Evolutionary conservation across 805 yeast species (phyloP).

Genomic region (Barnettozyma californica): DNA sequence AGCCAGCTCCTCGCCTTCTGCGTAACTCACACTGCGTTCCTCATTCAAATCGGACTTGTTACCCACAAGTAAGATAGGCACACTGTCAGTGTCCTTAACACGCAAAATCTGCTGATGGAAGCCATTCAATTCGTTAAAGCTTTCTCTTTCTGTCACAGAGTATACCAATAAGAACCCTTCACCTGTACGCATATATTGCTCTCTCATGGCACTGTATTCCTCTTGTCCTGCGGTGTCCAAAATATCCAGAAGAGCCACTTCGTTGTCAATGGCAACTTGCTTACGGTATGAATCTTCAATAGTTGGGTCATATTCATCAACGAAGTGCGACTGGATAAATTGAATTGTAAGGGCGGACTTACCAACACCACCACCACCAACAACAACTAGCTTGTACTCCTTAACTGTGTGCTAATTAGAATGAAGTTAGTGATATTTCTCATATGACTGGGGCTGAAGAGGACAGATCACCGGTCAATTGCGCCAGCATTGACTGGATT

Average conservation of each 20-base stretch:
- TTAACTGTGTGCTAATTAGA: conserved; percentile 34
- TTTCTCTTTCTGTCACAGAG: conserved; percentile 76
- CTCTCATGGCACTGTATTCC: conserved; percentile 90
- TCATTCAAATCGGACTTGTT: conserved; percentile 72
- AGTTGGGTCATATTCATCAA: conserved; percentile 97
- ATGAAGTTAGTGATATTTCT: not conserved
- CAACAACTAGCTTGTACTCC: conserved; percentile 91
- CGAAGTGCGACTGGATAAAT: conserved; percentile 89
- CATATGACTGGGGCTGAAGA: not conserved
- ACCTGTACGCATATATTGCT: conserved; percentile 93
- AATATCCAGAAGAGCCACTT: conserved; percentile 75
- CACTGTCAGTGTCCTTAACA: conserved; percentile 69
- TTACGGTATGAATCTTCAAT: conserved; percentile 91
- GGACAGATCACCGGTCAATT: not conserved
- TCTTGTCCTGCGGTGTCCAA: conserved; percentile 99
- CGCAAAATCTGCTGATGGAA: conserved; percentile 77
- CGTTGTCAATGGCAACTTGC: conserved; percentile 77
- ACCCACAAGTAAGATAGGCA: conserved; percentile 79
- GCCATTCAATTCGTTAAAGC: conserved; percentile 78
- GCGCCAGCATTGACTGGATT: not conserved
- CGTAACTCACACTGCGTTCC: conserved; percentile 67
- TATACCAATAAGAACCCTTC: conserved; percentile 90
- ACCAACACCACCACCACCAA: conserved; percentile 99
- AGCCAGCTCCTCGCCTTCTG: conserved; percentile 61
- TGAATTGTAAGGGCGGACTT: conserved; percentile 95